Percentiles rank a stretch among this genome's conserved stretches.
These are phyloP conservation scores for Leucosporidium scottii DNA, from an alignment of 768 basidiomycete genomes.

Conservation along the genomic window DNA sequence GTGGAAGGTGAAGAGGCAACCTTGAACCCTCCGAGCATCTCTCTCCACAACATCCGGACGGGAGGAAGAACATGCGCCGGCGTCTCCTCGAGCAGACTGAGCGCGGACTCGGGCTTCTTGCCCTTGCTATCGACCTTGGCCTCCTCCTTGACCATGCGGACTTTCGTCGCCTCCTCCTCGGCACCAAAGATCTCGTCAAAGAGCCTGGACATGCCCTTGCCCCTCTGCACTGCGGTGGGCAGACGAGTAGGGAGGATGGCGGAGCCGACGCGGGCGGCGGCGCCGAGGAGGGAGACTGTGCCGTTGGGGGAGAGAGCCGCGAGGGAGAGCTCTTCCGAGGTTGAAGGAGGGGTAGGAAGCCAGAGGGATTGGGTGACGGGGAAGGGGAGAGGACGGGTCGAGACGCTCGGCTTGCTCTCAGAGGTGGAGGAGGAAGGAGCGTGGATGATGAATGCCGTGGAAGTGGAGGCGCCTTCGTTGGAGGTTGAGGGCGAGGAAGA, in stretches of 20 bases:
- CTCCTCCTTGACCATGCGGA: background rate
- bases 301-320: conserved; percentile 64
- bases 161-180: background rate
- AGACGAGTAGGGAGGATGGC: conserved; percentile 13
- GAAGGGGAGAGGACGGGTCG: conserved; percentile 55
- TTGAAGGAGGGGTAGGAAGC: conserved; percentile 44
- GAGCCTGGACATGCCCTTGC: conserved; percentile 7
- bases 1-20: background rate
- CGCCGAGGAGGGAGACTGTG: conserved; percentile 62
- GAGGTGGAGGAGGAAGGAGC: background rate
- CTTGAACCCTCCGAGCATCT: conserved; percentile 8
- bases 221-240: conserved; percentile 3
- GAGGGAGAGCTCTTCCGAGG: conserved; percentile 50
- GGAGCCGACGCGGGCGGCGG: conserved; percentile 41
- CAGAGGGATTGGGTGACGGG: conserved; percentile 51
- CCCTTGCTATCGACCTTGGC: background rate
- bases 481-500: background rate
- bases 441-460: conserved; percentile 15
- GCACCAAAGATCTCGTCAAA: conserved; percentile 37
- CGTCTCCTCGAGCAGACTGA: conserved; percentile 8
- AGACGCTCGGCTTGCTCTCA: conserved; percentile 2
- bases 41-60: conserved; percentile 24
- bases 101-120: background rate
- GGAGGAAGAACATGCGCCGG: conserved; percentile 28
- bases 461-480: background rate